Conservation (phyloP, 2,329 filamentous ascomycete species). For the Stromatinia cepivora region DNA sequence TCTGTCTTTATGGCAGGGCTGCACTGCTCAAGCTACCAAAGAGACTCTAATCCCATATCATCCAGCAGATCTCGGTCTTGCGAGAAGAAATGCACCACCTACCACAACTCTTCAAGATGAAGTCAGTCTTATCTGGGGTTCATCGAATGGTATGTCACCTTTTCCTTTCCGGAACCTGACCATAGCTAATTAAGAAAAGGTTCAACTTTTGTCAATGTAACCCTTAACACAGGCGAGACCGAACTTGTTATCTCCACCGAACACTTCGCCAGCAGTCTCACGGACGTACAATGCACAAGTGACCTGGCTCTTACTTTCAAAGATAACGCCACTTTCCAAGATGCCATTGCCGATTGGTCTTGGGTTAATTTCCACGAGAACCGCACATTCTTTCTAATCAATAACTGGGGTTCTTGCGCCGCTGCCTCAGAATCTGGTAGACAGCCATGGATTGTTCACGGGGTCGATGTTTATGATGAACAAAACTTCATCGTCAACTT, state of each 20-base stretch:
- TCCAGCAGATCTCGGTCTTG: conserved; percentile 8
- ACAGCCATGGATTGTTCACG: conserved; percentile 23
- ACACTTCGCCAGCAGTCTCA: conserved; percentile 14
- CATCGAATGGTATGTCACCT: conserved; percentile 13
- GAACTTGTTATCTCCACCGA: conserved; percentile 22
- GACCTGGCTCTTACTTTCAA: conserved; percentile 19
- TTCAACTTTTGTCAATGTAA: conserved; percentile 23
- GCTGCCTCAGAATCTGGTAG: conserved; percentile 9
- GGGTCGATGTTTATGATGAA: conserved; percentile 18
- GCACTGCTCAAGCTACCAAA: not conserved
- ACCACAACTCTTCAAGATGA: conserved; percentile 20
- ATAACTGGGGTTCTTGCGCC: conserved; percentile 21
- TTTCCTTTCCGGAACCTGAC: rapidly evolving
- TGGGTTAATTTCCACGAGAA: conserved; percentile 24
- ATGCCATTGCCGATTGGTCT: conserved; percentile 21
- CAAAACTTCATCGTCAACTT: conserved; percentile 23
- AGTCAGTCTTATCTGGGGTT: conserved; percentile 21
- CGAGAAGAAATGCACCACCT: conserved; percentile 19
- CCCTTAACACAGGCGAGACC: conserved; percentile 20
- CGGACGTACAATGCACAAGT: conserved; percentile 13
- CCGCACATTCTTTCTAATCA: conserved; percentile 23
- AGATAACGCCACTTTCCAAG: conserved; percentile 18
- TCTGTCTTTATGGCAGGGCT: conserved; percentile 21
- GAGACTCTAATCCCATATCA: conserved; percentile 23
- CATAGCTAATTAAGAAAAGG: conserved; percentile 2